Conservation (phyloP, 345 rosid species). For the Eucalyptus lansdowneana region DNA sequence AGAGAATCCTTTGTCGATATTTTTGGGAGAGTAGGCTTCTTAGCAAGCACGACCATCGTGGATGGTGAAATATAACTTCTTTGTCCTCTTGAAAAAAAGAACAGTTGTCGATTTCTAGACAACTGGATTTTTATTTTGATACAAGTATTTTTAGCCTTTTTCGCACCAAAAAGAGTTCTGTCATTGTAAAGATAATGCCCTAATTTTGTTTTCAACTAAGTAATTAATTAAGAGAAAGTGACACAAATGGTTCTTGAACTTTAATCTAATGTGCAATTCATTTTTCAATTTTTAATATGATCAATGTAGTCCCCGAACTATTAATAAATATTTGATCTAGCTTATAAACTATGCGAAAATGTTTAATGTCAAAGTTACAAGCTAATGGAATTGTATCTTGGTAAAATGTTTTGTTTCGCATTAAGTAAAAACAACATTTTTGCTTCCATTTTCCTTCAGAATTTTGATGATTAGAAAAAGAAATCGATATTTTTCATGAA, state of each 20-base stretch:
- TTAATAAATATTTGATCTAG: background rate
- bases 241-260: background rate
- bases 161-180: too few species aligned
- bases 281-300: background rate
- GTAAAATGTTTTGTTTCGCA: too few species aligned
- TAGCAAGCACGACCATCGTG: background rate
- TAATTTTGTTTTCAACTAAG: too few species aligned
- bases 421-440: too few species aligned
- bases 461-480: background rate
- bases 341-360: background rate
- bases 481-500: background rate
- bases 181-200: too few species aligned
- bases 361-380: accelerated
- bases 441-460: background rate
- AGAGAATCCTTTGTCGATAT: background rate
- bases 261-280: background rate
- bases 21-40: background rate
- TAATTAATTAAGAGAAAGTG: background rate
- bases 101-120: too few species aligned
- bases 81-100: too few species aligned
- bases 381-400: too few species aligned
- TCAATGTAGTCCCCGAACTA: accelerated
- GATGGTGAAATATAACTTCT: background rate
- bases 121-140: too few species aligned
- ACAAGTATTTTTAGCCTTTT: too few species aligned